Evolutionary conservation across 1,284 basidiomycete species (phyloP).

Genomic region (Austroboletus niveus): DNA sequence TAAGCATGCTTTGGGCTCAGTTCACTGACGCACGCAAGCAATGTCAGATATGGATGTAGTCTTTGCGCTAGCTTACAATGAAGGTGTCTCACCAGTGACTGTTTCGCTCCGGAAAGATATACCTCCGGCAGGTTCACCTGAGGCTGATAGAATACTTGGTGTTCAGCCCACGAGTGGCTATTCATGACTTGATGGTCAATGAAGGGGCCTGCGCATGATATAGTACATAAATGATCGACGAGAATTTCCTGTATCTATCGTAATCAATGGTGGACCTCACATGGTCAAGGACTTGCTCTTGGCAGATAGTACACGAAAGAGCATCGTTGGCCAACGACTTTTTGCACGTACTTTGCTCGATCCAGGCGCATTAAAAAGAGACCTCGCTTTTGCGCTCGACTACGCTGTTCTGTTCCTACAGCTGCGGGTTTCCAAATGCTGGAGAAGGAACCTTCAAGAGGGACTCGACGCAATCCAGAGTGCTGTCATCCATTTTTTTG

Average conservation of each 20-base stretch:
- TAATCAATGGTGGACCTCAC: background rate
- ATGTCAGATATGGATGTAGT: slow-evolving; percentile 60
- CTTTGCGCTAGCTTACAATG: slow-evolving; percentile 58
- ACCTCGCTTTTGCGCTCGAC: too few species aligned
- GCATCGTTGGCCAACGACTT: too few species aligned
- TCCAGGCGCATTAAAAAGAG: too few species aligned
- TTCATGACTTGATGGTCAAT: background rate
- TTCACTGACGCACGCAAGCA: background rate
- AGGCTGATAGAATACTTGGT: slow-evolving; percentile 53
- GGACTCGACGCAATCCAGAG: too few species aligned
- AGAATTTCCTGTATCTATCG: background rate
- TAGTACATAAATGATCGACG: too few species aligned
- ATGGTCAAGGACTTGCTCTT: background rate
- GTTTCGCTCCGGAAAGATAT: slow-evolving; percentile 58
- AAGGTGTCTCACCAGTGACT: slow-evolving; percentile 53
- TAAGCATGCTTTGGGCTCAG: background rate
- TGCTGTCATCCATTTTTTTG: too few species aligned
- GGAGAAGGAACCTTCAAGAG: too few species aligned
- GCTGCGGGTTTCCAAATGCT: too few species aligned
- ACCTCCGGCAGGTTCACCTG: slow-evolving; percentile 51
- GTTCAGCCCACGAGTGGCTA: slow-evolving; percentile 19
- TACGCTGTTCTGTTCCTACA: too few species aligned
- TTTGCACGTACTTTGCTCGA: too few species aligned
- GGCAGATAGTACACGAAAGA: background rate
- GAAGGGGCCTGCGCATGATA: background rate